Conservation (phyloP, 2,329 filamentous ascomycete genomes). For the Triangularia setosa region DNA sequence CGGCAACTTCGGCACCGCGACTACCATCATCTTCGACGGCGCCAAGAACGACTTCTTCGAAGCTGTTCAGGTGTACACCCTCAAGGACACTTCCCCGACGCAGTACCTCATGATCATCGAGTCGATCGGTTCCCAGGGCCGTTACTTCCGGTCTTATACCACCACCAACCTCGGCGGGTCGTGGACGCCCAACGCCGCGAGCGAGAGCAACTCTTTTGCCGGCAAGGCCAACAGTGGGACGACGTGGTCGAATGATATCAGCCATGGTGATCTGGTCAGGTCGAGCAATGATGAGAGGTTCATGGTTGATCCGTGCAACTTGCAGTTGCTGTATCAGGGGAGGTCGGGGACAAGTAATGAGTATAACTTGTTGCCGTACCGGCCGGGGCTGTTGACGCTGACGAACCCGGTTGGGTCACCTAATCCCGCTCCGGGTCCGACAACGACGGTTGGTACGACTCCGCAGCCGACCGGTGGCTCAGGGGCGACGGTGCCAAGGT, state of each 20-base stretch:
- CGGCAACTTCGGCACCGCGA: conserved; percentile 51
- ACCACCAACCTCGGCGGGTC: conserved; percentile 51
- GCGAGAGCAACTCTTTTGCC: conserved; percentile 59
- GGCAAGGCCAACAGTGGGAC: conserved; percentile 63
- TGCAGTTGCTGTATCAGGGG: conserved; percentile 64
- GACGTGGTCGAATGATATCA: conserved; percentile 64
- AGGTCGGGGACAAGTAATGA: conserved; percentile 38
- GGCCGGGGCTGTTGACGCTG: conserved; percentile 52
- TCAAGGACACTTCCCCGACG: conserved; percentile 42
- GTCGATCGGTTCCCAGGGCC: conserved; percentile 51
- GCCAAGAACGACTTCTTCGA: conserved; percentile 58
- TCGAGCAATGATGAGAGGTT: conserved; percentile 57
- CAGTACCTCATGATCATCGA: conserved; percentile 68
- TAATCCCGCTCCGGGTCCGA: conserved; percentile 2
- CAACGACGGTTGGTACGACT: conserved; percentile 1
- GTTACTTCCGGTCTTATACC: conserved; percentile 66
- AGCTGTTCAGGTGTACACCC: conserved; percentile 62
- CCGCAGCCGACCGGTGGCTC: conserved; percentile 1
- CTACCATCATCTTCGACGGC: conserved; percentile 50
- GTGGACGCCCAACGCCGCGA: conserved; percentile 56
- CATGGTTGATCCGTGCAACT: conserved; percentile 59
- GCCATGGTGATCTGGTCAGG: conserved; percentile 60
- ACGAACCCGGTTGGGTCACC: conserved; percentile 1
- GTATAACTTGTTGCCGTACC: conserved; percentile 53
- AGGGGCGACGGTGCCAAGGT: background rate